phyloP scores from a whole-genome alignment of 768 basidiomycete species.

The Hygrophoropsis aurantiaca region DNA sequence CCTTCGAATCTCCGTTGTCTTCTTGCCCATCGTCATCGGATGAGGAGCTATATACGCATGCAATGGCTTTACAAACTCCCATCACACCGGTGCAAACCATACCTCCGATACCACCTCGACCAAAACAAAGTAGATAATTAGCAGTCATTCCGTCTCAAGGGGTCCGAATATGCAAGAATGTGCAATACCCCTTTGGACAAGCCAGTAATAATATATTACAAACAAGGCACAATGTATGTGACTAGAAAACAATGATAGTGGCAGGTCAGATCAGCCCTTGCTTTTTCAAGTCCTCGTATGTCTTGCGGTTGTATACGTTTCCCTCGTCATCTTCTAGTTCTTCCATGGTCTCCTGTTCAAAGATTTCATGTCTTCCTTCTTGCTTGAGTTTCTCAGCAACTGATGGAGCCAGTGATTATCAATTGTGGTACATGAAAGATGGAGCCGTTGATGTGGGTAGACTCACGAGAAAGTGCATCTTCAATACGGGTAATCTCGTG shows the following conservation, averaged over 20 bases:
- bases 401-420: slow-evolving; percentile 27
- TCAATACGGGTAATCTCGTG: slow-evolving; percentile 97
- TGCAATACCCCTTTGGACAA: slow-evolving; percentile 7
- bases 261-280: slow-evolving; percentile 76
- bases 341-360: slow-evolving; percentile 93
- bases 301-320: slow-evolving; percentile 97
- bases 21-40: slow-evolving; percentile 83
- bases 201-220: slow-evolving; percentile 3
- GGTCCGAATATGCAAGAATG: slow-evolving; percentile 5
- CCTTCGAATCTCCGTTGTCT: slow-evolving; percentile 61
- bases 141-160: too few species aligned
- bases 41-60: slow-evolving; percentile 79
- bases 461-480: slow-evolving; percentile 90
- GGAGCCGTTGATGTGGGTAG: slow-evolving; percentile 1
- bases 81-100: slow-evolving; percentile 44
- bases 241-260: background rate
- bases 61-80: slow-evolving; percentile 67
- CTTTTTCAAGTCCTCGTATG: slow-evolving; percentile 96
- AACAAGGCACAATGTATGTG: slow-evolving; percentile 5
- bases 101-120: slow-evolving; percentile 24
- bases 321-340: slow-evolving; percentile 98
- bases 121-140: slow-evolving; percentile 8
- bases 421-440: background rate
- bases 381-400: slow-evolving; percentile 97
- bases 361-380: slow-evolving; percentile 93